Conservation (phyloP, 2,329 filamentous ascomycete species). For the Didymella keratinophila region DNA sequence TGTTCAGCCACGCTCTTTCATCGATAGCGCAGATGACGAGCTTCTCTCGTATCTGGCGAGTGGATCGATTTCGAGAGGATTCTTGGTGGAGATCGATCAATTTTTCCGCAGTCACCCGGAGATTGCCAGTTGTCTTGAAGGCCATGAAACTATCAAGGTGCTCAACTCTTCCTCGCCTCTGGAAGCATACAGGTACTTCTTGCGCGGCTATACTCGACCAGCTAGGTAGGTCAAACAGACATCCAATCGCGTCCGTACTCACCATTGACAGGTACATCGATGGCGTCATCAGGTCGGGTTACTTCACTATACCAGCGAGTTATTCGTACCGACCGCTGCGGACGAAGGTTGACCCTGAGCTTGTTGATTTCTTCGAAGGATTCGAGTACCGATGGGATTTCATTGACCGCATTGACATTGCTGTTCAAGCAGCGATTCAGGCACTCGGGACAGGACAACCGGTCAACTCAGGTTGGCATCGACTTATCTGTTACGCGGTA, state of each 20-base stretch:
- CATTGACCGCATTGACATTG: constrained; percentile 33
- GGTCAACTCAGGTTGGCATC: constrained; percentile 24
- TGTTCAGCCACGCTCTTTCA: constrained; percentile 24
- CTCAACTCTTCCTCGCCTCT: constrained; percentile 30
- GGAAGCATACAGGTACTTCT: constrained; percentile 35
- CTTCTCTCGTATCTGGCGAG: constrained; percentile 28
- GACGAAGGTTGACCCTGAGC: constrained; percentile 30
- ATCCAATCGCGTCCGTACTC: background rate
- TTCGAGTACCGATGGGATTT: constrained; percentile 36
- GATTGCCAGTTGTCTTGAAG: constrained; percentile 23
- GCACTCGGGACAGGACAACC: constrained; percentile 20
- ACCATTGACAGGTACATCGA: constrained; percentile 24
- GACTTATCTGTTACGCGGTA: constrained; percentile 34
- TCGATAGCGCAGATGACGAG: constrained; percentile 23
- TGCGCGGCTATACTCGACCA: constrained; percentile 40
- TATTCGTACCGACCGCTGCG: constrained; percentile 23
- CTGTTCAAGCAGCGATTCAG: constrained; percentile 24
- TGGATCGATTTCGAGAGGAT: constrained; percentile 29
- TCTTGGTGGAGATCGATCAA: constrained; percentile 38
- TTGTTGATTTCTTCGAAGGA: constrained; percentile 36
- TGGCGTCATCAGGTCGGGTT: constrained; percentile 25
- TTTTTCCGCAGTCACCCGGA: constrained; percentile 34
- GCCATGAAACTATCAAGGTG: constrained; percentile 16
- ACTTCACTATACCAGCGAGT: constrained; percentile 22
- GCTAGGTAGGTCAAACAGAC: constrained; percentile 28